Percentiles rank a stretch among this genome's conserved stretches.
phyloP scores from a whole-genome alignment of 352 stramenopile genomes.

The Phytophthora brassicae region DNA sequence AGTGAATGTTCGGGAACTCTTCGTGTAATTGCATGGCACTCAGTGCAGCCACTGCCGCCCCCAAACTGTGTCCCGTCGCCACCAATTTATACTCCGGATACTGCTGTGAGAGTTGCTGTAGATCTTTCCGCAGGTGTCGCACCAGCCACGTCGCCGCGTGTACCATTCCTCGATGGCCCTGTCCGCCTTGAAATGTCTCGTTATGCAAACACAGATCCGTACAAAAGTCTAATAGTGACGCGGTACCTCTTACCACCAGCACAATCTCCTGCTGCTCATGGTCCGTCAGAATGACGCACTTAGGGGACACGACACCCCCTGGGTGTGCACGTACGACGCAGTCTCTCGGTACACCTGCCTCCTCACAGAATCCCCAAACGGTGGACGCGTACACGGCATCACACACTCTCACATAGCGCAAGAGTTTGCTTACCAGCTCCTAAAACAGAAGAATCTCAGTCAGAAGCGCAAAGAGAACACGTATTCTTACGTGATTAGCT shows the following conservation, averaged over 20 bases:
- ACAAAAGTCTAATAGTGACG: slow-evolving; percentile 81
- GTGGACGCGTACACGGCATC: slow-evolving; percentile 74
- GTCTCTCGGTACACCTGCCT: slow-evolving; percentile 43
- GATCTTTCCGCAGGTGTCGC: slow-evolving; percentile 49
- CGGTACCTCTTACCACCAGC: slow-evolving; percentile 63
- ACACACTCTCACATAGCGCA: slow-evolving; percentile 63
- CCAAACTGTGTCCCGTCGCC: slow-evolving; percentile 73
- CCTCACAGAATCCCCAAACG: slow-evolving; percentile 47
- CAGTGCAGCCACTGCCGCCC: slow-evolving; percentile 67
- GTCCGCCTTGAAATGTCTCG: slow-evolving; percentile 63
- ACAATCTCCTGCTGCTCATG: slow-evolving; percentile 60
- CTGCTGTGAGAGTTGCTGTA: slow-evolving; percentile 38
- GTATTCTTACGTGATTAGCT: no score
- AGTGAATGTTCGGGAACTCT: slow-evolving; percentile 52
- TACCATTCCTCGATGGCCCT: slow-evolving; percentile 84
- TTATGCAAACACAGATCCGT: slow-evolving; percentile 81
- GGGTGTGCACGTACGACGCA: slow-evolving; percentile 51
- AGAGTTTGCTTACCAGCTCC: slow-evolving; percentile 30
- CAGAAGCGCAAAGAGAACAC: background rate
- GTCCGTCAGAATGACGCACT: slow-evolving; percentile 65
- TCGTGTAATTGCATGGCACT: slow-evolving; percentile 52
- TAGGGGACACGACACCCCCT: slow-evolving; percentile 79
- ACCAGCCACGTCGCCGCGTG: slow-evolving; percentile 75
- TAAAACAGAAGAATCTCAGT: background rate
- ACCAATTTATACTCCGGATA: slow-evolving; percentile 63